Conservation (phyloP, 2,329 filamentous ascomycete species). For the Sclerotinia spermophila region DNA sequence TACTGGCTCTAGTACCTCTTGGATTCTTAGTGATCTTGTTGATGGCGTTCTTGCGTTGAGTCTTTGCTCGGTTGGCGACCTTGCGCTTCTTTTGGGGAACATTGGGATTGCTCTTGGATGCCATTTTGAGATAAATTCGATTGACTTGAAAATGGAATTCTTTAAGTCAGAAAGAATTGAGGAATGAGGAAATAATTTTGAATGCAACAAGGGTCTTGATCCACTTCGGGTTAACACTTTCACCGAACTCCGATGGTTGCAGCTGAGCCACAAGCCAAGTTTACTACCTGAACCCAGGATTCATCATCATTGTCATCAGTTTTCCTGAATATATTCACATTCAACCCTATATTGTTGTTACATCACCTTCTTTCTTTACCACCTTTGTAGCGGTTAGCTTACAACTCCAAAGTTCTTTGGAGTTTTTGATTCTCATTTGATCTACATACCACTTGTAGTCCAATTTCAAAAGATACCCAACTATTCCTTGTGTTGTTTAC, state of each 20-base stretch:
- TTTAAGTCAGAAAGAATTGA: not conserved
- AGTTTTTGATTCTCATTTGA: not conserved
- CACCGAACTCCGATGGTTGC: constrained; percentile 14
- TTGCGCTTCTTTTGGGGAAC: constrained; percentile 37
- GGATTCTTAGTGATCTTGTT: constrained; percentile 35
- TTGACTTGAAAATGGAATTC: constrained; percentile 2
- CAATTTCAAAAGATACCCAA: not conserved
- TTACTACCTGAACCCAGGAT: constrained; percentile 3
- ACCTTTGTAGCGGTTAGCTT: not conserved
- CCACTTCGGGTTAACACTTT: constrained; percentile 5
- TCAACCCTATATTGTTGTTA: not conserved
- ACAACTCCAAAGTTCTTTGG: not conserved
- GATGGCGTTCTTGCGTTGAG: constrained; percentile 34
- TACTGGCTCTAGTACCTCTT: constrained; percentile 33
- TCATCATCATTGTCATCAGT: constrained; percentile 17
- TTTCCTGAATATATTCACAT: constrained; percentile 12
- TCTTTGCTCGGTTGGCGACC: constrained; percentile 33
- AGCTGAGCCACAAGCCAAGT: constrained; percentile 18
- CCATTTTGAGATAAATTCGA: constrained; percentile 29
- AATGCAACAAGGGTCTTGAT: not conserved
- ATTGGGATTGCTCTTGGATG: constrained; percentile 38
- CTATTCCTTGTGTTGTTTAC: not conserved
- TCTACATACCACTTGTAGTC: not conserved
- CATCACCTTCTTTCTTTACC: not conserved
- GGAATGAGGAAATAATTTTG: constrained; percentile 14